Conservation (phyloP, 1,139 yeast species). For the Meyerozyma smithsonii region DNA sequence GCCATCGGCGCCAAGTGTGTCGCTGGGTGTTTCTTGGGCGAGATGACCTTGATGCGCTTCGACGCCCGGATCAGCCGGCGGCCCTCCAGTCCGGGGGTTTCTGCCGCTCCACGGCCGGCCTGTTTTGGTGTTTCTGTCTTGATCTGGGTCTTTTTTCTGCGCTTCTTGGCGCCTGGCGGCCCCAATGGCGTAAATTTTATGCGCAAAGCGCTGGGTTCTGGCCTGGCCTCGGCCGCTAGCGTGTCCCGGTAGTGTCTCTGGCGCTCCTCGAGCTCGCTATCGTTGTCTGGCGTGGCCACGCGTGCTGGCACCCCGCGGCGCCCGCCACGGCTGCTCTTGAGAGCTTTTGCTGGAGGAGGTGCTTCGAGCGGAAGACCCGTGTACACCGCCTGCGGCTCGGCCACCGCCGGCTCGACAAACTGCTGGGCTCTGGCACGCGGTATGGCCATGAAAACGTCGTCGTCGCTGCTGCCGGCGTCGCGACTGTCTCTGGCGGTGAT, state of each 20-base stretch:
- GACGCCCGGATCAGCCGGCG: slow-evolving; percentile 9
- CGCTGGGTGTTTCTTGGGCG: slow-evolving; percentile 33
- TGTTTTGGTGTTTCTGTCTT: slow-evolving; percentile 5
- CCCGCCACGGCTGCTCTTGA: slow-evolving; percentile 13
- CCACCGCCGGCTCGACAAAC: slow-evolving; percentile 57
- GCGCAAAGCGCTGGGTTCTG: slow-evolving; percentile 3
- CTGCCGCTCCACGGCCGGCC: slow-evolving; percentile 5
- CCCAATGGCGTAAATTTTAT: not conserved
- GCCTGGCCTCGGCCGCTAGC: not conserved
- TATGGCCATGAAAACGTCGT: slow-evolving; percentile 6
- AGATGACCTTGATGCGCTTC: slow-evolving; percentile 36
- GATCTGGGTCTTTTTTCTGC: not conserved
- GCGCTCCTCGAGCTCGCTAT: slow-evolving; percentile 9
- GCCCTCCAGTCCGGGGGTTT: slow-evolving; percentile 3
- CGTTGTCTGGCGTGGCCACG: slow-evolving; percentile 7
- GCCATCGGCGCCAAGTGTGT: slow-evolving; percentile 26
- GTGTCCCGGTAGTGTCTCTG: slow-evolving; percentile 5
- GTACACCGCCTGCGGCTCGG: slow-evolving; percentile 46
- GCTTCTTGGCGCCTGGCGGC: slow-evolving; percentile 4
- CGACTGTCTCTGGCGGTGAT: slow-evolving; percentile 4
- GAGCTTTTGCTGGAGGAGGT: slow-evolving; percentile 50
- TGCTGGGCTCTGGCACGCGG: slow-evolving; percentile 12
- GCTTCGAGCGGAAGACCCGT: slow-evolving; percentile 68
- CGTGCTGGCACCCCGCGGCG: slow-evolving; percentile 7
- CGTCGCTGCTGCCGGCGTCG: not conserved